Conservation (phyloP, 768 basidiomycete species). For the Russula compacta region DNA sequence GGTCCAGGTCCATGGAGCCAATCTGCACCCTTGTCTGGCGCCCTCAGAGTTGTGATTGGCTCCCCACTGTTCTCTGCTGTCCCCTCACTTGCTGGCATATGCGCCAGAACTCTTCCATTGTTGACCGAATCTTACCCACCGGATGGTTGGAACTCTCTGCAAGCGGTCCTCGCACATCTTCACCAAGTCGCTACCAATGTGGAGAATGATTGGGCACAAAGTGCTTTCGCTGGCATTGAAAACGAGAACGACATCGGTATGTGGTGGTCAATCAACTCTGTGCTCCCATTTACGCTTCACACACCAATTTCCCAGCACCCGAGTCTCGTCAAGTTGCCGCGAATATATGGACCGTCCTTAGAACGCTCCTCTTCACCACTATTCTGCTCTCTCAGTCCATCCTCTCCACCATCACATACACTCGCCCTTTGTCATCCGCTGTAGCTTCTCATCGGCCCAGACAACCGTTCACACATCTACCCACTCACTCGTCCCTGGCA, state of each 20-base stretch:
- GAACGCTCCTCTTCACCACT: constrained; percentile 64
- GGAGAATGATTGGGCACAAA: constrained; percentile 25
- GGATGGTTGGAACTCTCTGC: constrained; percentile 24
- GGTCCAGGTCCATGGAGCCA: constrained; percentile 7
- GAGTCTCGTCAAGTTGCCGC: constrained; percentile 37
- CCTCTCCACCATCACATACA: constrained; percentile 46
- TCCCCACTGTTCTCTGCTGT: constrained; percentile 23
- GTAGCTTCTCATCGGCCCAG: background rate
- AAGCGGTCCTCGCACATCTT: constrained; percentile 18
- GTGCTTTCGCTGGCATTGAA: constrained; percentile 22
- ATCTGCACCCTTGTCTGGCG: constrained; percentile 11
- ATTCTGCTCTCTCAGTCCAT: constrained; percentile 62
- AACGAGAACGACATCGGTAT: constrained; percentile 27
- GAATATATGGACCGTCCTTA: constrained; percentile 59
- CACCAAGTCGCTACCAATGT: constrained; percentile 20
- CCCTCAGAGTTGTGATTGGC: constrained; percentile 16
- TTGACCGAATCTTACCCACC: constrained; percentile 22
- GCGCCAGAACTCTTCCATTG: constrained; percentile 21
- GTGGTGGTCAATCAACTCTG: background rate
- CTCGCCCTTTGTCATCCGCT: background rate
- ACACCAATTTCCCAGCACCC: constrained; percentile 27
- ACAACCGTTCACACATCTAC: background rate
- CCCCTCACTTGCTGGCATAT: constrained; percentile 21
- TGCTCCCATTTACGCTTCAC: background rate
- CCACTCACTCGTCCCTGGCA: constrained; percentile 42